phyloP scores from a whole-genome alignment of 768 basidiomycete genomes.

The Leucocoprinus leucothites region DNA sequence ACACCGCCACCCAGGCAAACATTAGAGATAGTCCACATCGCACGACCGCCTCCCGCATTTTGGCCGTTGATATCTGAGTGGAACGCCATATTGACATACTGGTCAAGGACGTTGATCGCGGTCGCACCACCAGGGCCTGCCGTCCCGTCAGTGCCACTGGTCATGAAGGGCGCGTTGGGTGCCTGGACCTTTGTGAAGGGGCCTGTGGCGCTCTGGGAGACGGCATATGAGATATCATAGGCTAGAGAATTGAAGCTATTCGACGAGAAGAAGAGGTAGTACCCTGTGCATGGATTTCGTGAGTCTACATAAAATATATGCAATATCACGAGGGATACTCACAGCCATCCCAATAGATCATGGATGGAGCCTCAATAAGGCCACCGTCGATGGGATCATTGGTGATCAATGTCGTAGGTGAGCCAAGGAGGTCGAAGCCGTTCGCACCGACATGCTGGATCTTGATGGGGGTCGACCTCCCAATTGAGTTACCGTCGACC shows the following conservation, averaged over 20 bases:
- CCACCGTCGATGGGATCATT: background rate
- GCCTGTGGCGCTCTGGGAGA: background rate
- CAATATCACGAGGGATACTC: background rate
- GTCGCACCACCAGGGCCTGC: conserved; percentile 1
- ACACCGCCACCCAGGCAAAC: background rate
- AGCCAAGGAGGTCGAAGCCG: background rate
- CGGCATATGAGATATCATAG: background rate
- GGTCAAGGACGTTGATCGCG: background rate
- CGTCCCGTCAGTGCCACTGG: background rate
- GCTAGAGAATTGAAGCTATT: background rate
- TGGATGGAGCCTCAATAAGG: background rate
- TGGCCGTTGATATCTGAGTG: background rate
- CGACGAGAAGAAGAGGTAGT: background rate
- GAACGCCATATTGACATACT: background rate
- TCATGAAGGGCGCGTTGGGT: background rate
- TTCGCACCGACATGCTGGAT: too few relatives aligned
- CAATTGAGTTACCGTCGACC: background rate
- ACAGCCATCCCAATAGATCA: background rate
- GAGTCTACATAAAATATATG: background rate
- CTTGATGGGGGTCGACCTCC: background rate
- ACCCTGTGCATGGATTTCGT: background rate
- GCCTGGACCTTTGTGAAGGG: background rate
- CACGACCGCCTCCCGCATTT: background rate
- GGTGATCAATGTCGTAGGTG: background rate
- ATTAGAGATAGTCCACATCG: background rate